These are phyloP conservation scores for Taxawa tesnikishii DNA, from an alignment of 2,329 filamentous ascomycete species.

Conservation along the genomic window DNA sequence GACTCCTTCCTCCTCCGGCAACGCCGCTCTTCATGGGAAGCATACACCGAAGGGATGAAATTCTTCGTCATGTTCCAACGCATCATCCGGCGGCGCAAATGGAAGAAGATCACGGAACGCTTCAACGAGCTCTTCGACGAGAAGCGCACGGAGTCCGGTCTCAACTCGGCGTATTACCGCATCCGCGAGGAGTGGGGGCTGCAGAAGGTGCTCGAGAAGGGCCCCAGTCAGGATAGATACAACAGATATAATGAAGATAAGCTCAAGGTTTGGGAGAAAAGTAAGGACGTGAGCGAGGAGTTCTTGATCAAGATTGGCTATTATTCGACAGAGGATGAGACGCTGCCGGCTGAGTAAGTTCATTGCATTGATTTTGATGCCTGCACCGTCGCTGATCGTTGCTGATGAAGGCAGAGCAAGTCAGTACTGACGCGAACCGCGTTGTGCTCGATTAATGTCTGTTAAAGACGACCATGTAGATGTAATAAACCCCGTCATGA, in stretches of 20 bases:
- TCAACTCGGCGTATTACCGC: slow-evolving; percentile 21
- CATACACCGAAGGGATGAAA: slow-evolving; percentile 21
- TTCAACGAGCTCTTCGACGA: slow-evolving; percentile 10
- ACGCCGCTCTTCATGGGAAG: slow-evolving; percentile 2
- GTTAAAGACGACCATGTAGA: no score
- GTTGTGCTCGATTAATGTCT: no score
- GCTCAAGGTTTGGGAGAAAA: slow-evolving; percentile 14
- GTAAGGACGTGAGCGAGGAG: slow-evolving; percentile 15
- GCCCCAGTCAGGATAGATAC: no score
- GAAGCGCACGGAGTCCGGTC: slow-evolving; percentile 16
- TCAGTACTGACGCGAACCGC: no score
- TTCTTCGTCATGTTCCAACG: slow-evolving; percentile 19
- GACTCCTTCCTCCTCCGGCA: no score
- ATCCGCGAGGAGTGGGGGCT: slow-evolving; percentile 20
- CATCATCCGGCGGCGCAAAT: slow-evolving; percentile 9
- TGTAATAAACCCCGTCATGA: no score
- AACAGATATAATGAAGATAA: slow-evolving; percentile 14
- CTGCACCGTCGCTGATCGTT: no score
- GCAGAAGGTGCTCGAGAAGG: slow-evolving; percentile 18
- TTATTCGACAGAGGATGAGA: no score
- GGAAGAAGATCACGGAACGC: slow-evolving; percentile 10
- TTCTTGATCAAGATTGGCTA: slow-evolving; percentile 17
- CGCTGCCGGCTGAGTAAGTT: no score
- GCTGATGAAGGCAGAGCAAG: no score
- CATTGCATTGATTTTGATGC: no score